Percentiles rank a stretch among this genome's conserved stretches.
phyloP scores from a whole-genome alignment of 2,329 filamentous ascomycete species.

The Pseudogymnoascus verrucosus region DNA sequence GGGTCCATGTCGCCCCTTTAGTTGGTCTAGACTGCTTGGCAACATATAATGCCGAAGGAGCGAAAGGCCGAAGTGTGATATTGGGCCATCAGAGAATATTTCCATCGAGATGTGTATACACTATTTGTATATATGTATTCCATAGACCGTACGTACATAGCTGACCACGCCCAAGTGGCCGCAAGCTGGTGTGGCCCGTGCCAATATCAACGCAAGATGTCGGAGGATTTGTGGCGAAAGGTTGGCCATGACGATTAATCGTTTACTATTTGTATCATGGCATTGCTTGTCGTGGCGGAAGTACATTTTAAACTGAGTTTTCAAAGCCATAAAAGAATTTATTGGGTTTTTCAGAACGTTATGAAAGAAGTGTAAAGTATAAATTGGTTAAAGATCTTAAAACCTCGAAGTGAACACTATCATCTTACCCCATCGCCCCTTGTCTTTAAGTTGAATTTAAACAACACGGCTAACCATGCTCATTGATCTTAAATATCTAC shows the following conservation, averaged over 20 bases:
- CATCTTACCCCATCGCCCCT: background rate
- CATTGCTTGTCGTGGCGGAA: background rate
- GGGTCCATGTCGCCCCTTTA: background rate
- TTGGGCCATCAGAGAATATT: background rate
- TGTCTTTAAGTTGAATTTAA: background rate
- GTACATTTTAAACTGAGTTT: constrained; percentile 12
- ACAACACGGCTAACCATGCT: background rate
- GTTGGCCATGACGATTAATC: no score
- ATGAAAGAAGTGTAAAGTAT: background rate
- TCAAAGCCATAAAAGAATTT: background rate
- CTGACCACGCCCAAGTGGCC: background rate
- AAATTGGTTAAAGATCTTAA: background rate
- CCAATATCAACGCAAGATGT: no score
- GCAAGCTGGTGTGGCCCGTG: background rate
- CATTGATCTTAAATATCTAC: background rate
- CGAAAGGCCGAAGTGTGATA: background rate
- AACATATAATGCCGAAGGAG: background rate
- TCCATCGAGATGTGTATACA: background rate
- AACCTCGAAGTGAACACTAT: background rate
- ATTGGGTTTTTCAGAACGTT: background rate
- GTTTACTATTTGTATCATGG: background rate
- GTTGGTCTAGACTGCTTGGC: background rate
- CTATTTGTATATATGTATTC: background rate
- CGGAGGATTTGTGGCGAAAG: no score
- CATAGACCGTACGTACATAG: background rate